A percentile compares a stretch with the other conserved stretches of the same genome.
Conservation (phyloP, 345 rosid genomes). For the Brassica rapa region DNA sequence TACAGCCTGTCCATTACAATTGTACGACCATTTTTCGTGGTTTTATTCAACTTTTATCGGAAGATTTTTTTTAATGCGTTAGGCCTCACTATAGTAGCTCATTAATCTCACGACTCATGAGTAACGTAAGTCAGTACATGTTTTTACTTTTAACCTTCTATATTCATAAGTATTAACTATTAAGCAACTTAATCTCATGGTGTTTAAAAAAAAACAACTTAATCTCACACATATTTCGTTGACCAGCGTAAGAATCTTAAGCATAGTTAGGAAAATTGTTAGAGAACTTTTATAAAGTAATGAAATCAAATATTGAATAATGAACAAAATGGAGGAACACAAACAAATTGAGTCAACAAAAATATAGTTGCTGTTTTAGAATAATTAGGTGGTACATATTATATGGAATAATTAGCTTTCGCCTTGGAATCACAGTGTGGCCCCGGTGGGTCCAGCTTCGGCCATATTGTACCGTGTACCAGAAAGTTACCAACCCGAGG, state of each 20-base stretch:
- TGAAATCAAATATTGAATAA: background rate
- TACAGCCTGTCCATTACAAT: constrained; percentile 13
- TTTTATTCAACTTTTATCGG: background rate
- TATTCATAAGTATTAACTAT: background rate
- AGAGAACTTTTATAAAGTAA: background rate
- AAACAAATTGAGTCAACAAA: background rate
- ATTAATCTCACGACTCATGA: background rate
- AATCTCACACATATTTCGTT: background rate
- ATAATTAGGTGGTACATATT: constrained; percentile 14
- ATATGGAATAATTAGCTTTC: background rate
- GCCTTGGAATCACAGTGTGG: constrained; percentile 11
- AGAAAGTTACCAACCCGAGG: constrained; percentile 32
- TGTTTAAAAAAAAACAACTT: background rate
- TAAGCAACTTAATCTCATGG: background rate
- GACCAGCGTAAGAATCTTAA: background rate
- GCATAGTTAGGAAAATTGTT: background rate
- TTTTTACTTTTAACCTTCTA: background rate
- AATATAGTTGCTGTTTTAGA: background rate
- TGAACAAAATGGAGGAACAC: background rate
- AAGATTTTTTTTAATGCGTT: constrained; percentile 2
- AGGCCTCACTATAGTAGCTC: background rate
- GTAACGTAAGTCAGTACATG: background rate
- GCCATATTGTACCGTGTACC: constrained; percentile 11
- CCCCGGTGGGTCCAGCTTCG: background rate
- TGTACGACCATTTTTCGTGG: background rate